Conservation (phyloP, 768 basidiomycete species). For the Leccinum aurantiacum region DNA sequence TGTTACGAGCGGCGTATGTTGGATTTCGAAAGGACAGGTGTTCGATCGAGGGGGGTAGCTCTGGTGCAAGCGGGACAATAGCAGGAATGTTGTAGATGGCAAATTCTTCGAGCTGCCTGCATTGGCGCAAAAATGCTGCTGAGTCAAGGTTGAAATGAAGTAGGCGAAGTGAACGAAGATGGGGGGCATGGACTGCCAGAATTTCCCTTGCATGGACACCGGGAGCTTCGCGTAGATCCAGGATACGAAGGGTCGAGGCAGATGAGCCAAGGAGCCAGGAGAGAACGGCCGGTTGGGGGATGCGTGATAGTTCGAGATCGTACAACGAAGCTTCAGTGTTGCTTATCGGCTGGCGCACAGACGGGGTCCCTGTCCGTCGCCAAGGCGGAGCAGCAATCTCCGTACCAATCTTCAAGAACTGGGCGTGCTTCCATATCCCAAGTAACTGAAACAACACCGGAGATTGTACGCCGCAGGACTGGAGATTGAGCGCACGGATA, state of each 20-base stretch:
- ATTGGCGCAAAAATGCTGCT: constrained; percentile 35
- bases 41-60: constrained; percentile 39
- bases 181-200: constrained; percentile 31
- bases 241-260: constrained; percentile 35
- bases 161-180: constrained; percentile 45
- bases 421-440: constrained; percentile 36
- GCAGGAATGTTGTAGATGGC: constrained; percentile 38
- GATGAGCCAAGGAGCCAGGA: constrained; percentile 42
- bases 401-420: constrained; percentile 39
- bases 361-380: constrained; percentile 13
- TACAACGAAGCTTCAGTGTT: constrained; percentile 32
- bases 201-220: constrained; percentile 23
- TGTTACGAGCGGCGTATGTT: constrained; percentile 18
- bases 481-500: constrained; percentile 36
- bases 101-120: constrained; percentile 42
- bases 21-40: constrained; percentile 41
- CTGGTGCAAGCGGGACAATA: constrained; percentile 30
- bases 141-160: constrained; percentile 35
- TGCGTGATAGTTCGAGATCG: constrained; percentile 41
- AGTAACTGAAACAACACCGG: constrained; percentile 45
- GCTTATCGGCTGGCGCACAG: constrained; percentile 6
- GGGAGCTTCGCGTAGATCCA: constrained; percentile 41
- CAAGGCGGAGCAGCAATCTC: constrained; percentile 40
- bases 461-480: constrained; percentile 40
- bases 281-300: constrained; percentile 31